Base-by-base conservation (phyloP, 495 filamentous ascomycete genomes). In the Aspergillus campestris region DNA sequence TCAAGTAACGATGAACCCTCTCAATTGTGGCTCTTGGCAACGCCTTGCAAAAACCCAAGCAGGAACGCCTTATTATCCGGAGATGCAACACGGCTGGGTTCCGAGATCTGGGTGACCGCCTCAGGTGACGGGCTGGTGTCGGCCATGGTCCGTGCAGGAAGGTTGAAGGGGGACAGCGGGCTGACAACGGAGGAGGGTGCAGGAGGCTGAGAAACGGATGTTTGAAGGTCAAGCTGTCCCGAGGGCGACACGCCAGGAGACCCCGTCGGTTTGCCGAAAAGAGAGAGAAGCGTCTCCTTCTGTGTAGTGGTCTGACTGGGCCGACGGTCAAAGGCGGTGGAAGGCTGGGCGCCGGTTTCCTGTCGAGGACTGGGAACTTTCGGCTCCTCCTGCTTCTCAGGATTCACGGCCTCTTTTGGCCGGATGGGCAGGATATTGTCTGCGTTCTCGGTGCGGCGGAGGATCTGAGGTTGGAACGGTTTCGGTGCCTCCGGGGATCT, bases 41-140 rank as follows among this genome's bases (percentile, higher is more conserved):
- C 74, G 44, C 71, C 73, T 50, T 80, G 74, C 57, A 95, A 62
- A 62, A 88, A 94, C 7, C 80, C 83, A 40, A 92, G 65, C 53
- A 94, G 66, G 52, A 94, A 94, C n/a, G 75, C 77, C 55, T 83
- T 81, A 52, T 94, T 80, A 7, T 73, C 79, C 1, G 80, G 75
- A 3, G 80, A 83, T n/a, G 81, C 83, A 32, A 81, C 47, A n/a
- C 43, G 45, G 35, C 56, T 57, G 5, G 43, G 13, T 5, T 34
- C 75, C 15, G 81, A 67, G 31, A 70, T 67, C 36, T 69, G 66
- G 31, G 65, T 71, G 11, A 70, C 71, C 31, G 67, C 64, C 24
- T 73, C 61, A 28, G 73, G 67, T 0, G 62, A 50, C 8, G 59
- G 59, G 31, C 55, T 62, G 44, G 47, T 67, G 14, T 58, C 69